Percentiles rank a stretch among this genome's conserved stretches.
Conservation (phyloP, 2,329 filamentous ascomycete genomes). For the Pseudocercospora fijiensis region DNA sequence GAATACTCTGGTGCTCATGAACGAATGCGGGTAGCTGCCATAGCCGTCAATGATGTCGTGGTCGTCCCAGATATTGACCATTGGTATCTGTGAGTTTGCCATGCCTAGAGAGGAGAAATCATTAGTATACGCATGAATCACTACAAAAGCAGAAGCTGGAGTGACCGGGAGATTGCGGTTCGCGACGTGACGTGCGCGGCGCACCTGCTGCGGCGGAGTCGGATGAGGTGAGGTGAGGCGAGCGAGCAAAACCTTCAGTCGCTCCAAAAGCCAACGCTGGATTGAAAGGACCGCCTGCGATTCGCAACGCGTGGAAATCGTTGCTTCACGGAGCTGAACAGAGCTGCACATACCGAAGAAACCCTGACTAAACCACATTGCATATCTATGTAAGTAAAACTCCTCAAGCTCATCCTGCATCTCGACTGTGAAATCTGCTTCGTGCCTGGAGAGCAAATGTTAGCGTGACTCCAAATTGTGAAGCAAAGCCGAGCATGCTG, state of each 20-base stretch:
- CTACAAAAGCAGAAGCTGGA: neutral
- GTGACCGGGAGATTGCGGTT: neutral
- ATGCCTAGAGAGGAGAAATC: constrained; percentile 51
- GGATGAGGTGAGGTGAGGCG: neutral
- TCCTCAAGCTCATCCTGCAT: constrained; percentile 85
- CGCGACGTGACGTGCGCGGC: neutral
- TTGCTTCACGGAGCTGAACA: neutral
- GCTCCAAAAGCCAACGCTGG: neutral
- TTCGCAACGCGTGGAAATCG: neutral
- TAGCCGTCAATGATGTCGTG: constrained; percentile 72
- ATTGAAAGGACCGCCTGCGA: neutral
- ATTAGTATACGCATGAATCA: neutral
- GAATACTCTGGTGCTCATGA: constrained; percentile 87
- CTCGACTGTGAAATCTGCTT: constrained; percentile 71
- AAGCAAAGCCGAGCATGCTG: neutral
- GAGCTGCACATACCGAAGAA: constrained; percentile 59
- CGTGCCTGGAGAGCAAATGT: constrained; percentile 46
- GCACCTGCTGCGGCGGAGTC: neutral
- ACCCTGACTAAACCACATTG: constrained; percentile 94
- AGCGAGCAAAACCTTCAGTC: neutral
- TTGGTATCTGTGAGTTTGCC: constrained; percentile 90
- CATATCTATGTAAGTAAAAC: constrained; percentile 86
- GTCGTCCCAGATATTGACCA: constrained; percentile 98
- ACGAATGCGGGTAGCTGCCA: constrained; percentile 86
- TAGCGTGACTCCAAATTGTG: neutral